Evolutionary conservation across 208 protist species (phyloP).

Genomic region (Acanthamoeba divionensis): DNA sequence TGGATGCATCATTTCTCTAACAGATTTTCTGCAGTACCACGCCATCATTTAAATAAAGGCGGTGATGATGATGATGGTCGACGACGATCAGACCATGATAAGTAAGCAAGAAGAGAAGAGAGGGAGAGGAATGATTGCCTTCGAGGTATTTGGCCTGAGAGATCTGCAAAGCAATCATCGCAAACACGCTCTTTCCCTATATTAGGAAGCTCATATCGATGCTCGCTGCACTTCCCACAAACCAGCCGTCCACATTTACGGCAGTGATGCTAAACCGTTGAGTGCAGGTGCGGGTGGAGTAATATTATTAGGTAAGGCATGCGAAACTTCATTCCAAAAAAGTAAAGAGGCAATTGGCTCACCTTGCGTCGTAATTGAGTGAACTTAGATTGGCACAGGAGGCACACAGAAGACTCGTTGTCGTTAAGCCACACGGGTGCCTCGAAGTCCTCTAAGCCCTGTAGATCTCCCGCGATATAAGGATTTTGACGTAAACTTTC

Average conservation of each 20-base stretch:
- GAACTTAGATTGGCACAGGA: background rate
- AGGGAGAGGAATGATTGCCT: background rate
- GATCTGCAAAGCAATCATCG: constrained; percentile 43
- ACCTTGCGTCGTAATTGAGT: constrained; percentile 17
- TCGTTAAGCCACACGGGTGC: constrained; percentile 40
- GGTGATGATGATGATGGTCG: no score
- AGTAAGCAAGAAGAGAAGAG: no score
- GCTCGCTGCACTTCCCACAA: constrained; percentile 25
- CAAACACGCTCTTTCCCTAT: constrained; percentile 53
- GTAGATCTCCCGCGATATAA: background rate
- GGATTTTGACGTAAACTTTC: constrained; percentile 19
- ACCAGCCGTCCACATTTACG: constrained; percentile 37
- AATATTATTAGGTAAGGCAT: background rate
- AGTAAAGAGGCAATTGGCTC: background rate
- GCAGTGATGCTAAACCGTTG: constrained; percentile 9
- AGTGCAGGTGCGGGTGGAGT: background rate
- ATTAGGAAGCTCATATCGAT: constrained; percentile 32
- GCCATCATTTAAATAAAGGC: no score
- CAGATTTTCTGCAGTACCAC: no score
- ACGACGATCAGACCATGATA: no score
- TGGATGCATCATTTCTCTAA: no score
- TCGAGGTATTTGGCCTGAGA: background rate
- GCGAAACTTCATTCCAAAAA: background rate
- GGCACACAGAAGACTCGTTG: background rate
- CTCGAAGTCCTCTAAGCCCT: constrained; percentile 42